Conservation (phyloP, 257 asterid genomes). For the Orobanche coerulescens region DNA sequence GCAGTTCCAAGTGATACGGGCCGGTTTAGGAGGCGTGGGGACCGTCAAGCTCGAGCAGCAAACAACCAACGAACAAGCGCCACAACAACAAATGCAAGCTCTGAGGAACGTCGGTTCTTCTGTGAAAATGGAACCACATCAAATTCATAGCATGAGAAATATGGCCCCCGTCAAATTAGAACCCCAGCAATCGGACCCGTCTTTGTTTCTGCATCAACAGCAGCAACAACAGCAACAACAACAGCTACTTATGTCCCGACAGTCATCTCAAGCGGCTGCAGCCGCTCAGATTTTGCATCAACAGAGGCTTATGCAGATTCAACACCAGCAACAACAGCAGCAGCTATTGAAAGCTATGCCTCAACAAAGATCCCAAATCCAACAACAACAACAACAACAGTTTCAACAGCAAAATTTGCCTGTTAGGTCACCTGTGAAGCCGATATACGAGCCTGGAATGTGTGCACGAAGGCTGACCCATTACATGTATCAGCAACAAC, state of each 20-base stretch:
- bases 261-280: slow-evolving; percentile 67
- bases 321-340: slow-evolving; percentile 66
- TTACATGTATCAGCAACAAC: slow-evolving; percentile 97
- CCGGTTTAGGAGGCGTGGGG: slow-evolving; percentile 58
- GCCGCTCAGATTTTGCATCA: slow-evolving; percentile 79
- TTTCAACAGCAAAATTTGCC: slow-evolving; percentile 51
- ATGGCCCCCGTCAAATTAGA: slow-evolving; percentile 71
- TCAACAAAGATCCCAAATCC: slow-evolving; percentile 64
- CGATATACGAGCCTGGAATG: slow-evolving; percentile 95
- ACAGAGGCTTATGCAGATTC: slow-evolving; percentile 69
- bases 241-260: slow-evolving; percentile 63
- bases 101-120: slow-evolving; percentile 47
- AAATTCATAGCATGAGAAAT: slow-evolving; percentile 57
- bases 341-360: slow-evolving; percentile 66
- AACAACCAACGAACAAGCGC: slow-evolving; percentile 46
- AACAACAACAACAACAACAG: slow-evolving; percentile 58
- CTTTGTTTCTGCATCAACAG: slow-evolving; percentile 62
- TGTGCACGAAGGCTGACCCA: slow-evolving; percentile 93
- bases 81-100: slow-evolving; percentile 52
- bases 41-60: slow-evolving; percentile 73
- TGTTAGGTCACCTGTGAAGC: slow-evolving; percentile 54
- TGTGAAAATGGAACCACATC: slow-evolving; percentile 82
- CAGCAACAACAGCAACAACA: slow-evolving; percentile 56
- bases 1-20: slow-evolving; percentile 62
- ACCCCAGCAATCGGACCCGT: slow-evolving; percentile 65